Conservation (phyloP, 345 rosid genomes). For the Populus pruinosa region DNA sequence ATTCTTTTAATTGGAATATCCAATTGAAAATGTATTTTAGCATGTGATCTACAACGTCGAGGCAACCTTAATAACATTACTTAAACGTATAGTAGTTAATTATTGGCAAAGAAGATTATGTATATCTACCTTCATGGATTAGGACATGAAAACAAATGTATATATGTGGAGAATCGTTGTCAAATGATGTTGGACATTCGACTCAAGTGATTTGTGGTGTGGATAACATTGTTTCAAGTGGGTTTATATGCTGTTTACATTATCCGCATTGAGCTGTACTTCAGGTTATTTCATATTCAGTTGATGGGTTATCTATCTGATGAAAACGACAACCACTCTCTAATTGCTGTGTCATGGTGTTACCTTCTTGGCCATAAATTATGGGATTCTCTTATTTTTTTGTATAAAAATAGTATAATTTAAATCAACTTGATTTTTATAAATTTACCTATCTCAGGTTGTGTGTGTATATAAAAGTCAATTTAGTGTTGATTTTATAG, state of each 20-base stretch:
- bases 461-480: too few relatives aligned
- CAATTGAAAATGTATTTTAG: not conserved
- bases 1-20: not conserved
- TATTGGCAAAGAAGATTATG: not conserved
- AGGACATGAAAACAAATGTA: too few relatives aligned
- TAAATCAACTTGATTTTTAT: too few relatives aligned
- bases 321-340: constrained; percentile 12
- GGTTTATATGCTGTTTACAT: constrained; percentile 8
- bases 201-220: not conserved
- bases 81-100: not conserved
- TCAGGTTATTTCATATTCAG: not conserved
- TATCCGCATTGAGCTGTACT: not conserved
- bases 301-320: not conserved
- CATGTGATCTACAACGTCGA: too few relatives aligned
- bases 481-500: too few relatives aligned
- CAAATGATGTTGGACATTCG: not conserved
- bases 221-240: constrained; percentile 1
- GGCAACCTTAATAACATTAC: too few relatives aligned
- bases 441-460: too few relatives aligned
- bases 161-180: constrained; percentile 22
- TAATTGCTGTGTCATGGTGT: not conserved
- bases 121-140: too few relatives aligned
- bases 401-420: too few relatives aligned
- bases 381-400: not conserved
- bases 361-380: constrained; percentile 3